phyloP scores from a whole-genome alignment of 441 rosid genomes.

The Biscutella auriculata region DNA sequence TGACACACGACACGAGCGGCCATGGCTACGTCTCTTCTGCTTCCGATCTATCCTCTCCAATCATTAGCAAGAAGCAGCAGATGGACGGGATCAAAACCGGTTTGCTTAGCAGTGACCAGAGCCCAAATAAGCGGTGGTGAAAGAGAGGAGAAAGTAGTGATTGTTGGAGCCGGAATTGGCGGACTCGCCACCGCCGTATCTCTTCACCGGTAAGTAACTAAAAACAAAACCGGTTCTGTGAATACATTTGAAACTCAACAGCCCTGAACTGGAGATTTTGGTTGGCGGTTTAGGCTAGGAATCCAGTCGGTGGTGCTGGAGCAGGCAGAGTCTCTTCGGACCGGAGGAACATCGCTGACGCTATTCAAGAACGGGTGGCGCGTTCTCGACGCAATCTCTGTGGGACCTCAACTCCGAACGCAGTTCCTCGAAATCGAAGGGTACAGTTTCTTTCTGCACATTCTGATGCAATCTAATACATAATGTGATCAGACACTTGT shows the following conservation, averaged over 20 bases:
- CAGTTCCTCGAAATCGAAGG: slow-evolving; percentile 81
- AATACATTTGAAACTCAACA: background rate
- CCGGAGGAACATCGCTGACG: slow-evolving; percentile 82
- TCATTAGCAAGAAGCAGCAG: slow-evolving; percentile 5
- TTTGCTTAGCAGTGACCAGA: slow-evolving; percentile 9
- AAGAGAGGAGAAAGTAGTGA: slow-evolving; percentile 43
- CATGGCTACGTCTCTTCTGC: slow-evolving; percentile 21
- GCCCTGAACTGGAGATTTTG: slow-evolving; percentile 4
- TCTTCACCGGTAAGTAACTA: slow-evolving; percentile 39
- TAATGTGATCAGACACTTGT: background rate
- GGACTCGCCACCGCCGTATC: slow-evolving; percentile 86
- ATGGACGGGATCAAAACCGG: slow-evolving; percentile 19
- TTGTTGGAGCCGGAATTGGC: slow-evolving; percentile 82
- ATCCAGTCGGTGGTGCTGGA: slow-evolving; percentile 70
- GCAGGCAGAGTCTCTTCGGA: slow-evolving; percentile 80
- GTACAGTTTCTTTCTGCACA: slow-evolving; percentile 25
- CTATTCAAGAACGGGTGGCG: slow-evolving; percentile 94
- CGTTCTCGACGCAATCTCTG: slow-evolving; percentile 73
- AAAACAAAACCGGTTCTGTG: background rate
- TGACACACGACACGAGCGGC: slow-evolving; percentile 8
- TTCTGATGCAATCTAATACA: background rate
- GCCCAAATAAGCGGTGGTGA: slow-evolving; percentile 23
- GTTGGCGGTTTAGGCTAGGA: slow-evolving; percentile 42
- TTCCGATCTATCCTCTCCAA: slow-evolving; percentile 21
- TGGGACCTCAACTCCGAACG: slow-evolving; percentile 56